Conservation (phyloP, 768 basidiomycete species). For the Strobilomyces echinocephalus region DNA sequence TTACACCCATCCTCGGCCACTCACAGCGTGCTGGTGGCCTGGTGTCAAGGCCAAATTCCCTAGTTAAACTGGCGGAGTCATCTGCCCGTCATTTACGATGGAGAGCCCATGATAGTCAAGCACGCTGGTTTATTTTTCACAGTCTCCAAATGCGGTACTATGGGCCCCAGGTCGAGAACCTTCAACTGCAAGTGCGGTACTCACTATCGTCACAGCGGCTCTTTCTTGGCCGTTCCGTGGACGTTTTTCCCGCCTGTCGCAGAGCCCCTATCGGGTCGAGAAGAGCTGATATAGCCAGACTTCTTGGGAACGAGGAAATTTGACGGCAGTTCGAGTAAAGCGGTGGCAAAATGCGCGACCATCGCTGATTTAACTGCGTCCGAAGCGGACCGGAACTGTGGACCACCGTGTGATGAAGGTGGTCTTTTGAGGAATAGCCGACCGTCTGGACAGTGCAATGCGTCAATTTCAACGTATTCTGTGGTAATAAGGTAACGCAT, state of each 20-base stretch:
- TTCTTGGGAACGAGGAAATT: conserved; percentile 42
- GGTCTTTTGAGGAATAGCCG: conserved; percentile 19
- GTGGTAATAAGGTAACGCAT: not conserved
- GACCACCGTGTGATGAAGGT: conserved; percentile 10
- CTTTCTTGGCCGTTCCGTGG: conserved; percentile 8
- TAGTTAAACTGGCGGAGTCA: conserved; percentile 24
- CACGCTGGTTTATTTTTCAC: too few species aligned
- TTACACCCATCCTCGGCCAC: too few species aligned
- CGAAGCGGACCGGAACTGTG: not conserved
- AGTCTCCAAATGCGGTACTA: not conserved
- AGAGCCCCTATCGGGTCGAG: conserved; percentile 46
- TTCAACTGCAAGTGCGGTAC: too few species aligned
- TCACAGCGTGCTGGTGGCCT: not conserved
- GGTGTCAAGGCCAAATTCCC: conserved; percentile 23
- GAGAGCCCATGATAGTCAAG: too few species aligned
- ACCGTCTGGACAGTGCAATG: not conserved
- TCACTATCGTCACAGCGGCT: conserved; percentile 16
- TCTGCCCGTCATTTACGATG: not conserved
- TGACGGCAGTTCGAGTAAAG: conserved; percentile 25
- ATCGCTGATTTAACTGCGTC: not conserved
- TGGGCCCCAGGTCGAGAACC: too few species aligned
- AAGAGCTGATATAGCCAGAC: conserved; percentile 37
- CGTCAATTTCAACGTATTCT: not conserved
- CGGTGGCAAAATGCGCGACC: too few species aligned
- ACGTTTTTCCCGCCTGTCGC: conserved; percentile 27